Evolutionary conservation across 345 rosid genomes (phyloP).

Genomic region (Acer yangbiense): DNA sequence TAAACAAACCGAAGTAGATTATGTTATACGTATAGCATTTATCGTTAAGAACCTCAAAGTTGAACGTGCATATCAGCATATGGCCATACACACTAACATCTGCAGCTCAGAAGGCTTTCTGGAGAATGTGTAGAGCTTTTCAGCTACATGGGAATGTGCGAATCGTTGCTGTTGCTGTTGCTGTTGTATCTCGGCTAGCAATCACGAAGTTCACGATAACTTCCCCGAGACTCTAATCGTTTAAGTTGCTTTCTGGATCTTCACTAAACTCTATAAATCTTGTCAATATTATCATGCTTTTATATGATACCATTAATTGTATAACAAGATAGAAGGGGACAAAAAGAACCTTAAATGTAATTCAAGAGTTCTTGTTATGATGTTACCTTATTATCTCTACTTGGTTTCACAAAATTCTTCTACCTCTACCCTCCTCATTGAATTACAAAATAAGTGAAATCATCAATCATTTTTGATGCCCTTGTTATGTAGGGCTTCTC

Average conservation of each 20-base stretch:
- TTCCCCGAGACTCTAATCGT: conserved; percentile 81
- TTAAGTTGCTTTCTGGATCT: conserved; percentile 58
- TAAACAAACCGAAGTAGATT: too few species aligned
- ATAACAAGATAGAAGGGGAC: conserved; percentile 1
- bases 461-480: conserved; percentile 68
- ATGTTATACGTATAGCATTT: too few species aligned
- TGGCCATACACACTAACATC: too few species aligned
- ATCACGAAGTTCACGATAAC: conserved; percentile 86
- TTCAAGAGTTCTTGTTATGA: neutral
- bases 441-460: conserved; percentile 82
- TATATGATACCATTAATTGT: conserved; percentile 37
- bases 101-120: too few species aligned
- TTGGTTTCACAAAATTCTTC: conserved; percentile 37
- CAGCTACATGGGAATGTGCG: conserved; percentile 58
- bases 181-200: conserved; percentile 94
- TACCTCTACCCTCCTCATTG: conserved; percentile 66
- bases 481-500: conserved; percentile 80
- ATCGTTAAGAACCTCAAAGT: too few species aligned
- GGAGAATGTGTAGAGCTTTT: conserved; percentile 12
- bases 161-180: conserved; percentile 93
- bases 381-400: conserved; percentile 45
- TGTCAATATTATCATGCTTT: conserved; percentile 73
- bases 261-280: conserved; percentile 82
- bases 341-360: neutral
- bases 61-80: too few species aligned